Evolutionary conservation across 2,329 filamentous ascomycete genomes (phyloP).

Genomic region (Pseudomassariella vexata): DNA sequence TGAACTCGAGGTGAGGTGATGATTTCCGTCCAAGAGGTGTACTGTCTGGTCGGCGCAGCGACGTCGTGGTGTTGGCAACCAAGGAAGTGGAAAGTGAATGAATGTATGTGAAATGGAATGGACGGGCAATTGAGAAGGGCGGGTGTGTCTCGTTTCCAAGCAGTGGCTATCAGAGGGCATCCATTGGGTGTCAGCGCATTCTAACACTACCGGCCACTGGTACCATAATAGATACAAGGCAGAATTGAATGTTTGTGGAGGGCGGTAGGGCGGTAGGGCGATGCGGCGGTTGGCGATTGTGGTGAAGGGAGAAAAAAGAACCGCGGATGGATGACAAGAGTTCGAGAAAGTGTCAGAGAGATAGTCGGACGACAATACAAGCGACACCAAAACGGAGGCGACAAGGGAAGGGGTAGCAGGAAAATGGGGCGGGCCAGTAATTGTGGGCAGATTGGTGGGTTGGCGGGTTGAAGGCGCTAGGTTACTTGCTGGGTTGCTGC

Average conservation of each 20-base stretch:
- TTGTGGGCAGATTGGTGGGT: not conserved
- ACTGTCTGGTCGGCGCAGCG: too few relatives aligned
- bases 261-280: conserved; percentile 6
- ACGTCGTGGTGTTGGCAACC: not conserved
- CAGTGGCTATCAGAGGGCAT: conserved; percentile 17
- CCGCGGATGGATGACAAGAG: conserved; percentile 14
- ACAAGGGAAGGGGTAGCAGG: conserved; percentile 3
- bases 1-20: too few relatives aligned
- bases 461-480: not conserved
- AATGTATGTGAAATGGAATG: conserved; percentile 15
- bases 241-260: conserved; percentile 11
- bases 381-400: conserved; percentile 7
- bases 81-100: conserved; percentile 8
- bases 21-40: too few relatives aligned
- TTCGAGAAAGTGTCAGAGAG: conserved; percentile 11
- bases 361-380: conserved; percentile 2
- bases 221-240: conserved; percentile 13
- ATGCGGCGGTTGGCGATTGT: conserved; percentile 16
- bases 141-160: conserved; percentile 11
- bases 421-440: conserved; percentile 1
- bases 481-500: conserved; percentile 8
- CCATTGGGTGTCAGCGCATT: conserved; percentile 17
- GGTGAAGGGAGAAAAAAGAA: conserved; percentile 13
- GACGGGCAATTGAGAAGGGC: conserved; percentile 17
- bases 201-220: conserved; percentile 11